Conservation (phyloP, 2,329 filamentous ascomycete genomes). For the Trichoderma semiorbis region DNA sequence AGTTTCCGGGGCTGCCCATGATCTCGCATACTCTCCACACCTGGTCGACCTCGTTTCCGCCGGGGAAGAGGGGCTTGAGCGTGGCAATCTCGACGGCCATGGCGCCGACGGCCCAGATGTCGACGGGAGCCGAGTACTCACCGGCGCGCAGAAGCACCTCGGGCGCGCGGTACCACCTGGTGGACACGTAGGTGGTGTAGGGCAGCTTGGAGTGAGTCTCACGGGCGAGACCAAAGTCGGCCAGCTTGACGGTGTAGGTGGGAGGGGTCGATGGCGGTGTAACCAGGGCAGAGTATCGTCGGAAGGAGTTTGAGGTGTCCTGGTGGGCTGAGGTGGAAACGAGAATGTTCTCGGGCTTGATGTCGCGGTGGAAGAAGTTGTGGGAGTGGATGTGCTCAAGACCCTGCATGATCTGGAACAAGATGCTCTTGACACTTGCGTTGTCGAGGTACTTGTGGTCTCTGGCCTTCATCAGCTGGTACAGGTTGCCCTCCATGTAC, state of each 20-base stretch:
- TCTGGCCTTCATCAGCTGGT: constrained; percentile 97
- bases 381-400: constrained; percentile 97
- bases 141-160: constrained; percentile 91
- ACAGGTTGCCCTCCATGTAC: constrained; percentile 99
- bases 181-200: constrained; percentile 98
- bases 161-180: constrained; percentile 94
- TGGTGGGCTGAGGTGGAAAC: constrained; percentile 86
- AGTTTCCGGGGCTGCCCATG: constrained; percentile 97
- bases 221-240: constrained; percentile 94
- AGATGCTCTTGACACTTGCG: constrained; percentile 91
- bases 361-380: constrained; percentile 97
- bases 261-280: constrained; percentile 94
- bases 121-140: constrained; percentile 94
- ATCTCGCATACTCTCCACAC: constrained; percentile 99
- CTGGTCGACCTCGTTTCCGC: constrained; percentile 97
- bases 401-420: constrained; percentile 94
- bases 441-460: constrained; percentile 93
- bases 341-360: constrained; percentile 98
- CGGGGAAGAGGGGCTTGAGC: constrained; percentile 92
- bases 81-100: constrained; percentile 99
- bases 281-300: constrained; percentile 86
- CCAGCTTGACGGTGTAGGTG: constrained; percentile 94
- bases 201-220: constrained; percentile 95
- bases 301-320: constrained; percentile 80
- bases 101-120: constrained; percentile 97